phyloP scores from a whole-genome alignment of 2,329 filamentous ascomycete genomes.

The Myrmaecium sp. region DNA sequence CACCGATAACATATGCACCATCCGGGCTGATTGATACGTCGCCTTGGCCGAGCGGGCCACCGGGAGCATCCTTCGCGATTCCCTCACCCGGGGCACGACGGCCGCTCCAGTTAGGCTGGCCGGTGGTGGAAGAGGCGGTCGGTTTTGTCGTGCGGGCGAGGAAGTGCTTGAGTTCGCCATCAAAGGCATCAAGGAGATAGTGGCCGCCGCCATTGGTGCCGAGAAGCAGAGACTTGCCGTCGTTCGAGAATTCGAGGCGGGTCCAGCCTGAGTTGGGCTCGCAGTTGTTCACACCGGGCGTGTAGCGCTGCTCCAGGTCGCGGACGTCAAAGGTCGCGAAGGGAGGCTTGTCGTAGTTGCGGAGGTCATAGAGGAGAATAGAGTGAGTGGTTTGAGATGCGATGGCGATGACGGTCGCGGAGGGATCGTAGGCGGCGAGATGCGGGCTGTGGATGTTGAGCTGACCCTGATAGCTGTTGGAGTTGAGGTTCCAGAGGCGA shows the following conservation, averaged over 20 bases:
- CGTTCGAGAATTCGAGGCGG: conserved; percentile 87
- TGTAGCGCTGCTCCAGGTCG: conserved; percentile 40
- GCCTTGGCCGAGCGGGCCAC: conserved; percentile 34
- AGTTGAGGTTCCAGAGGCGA: conserved; percentile 74
- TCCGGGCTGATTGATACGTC: conserved; percentile 85
- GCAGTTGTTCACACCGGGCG: conserved; percentile 18
- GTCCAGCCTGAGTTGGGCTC: conserved; percentile 54
- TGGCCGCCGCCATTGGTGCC: conserved; percentile 74
- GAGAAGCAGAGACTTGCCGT: conserved; percentile 73
- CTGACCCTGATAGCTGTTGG: conserved; percentile 62
- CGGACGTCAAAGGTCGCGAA: conserved; percentile 73
- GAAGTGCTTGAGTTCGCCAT: conserved; percentile 62
- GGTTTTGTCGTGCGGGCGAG: conserved; percentile 32
- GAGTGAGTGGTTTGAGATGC: conserved; percentile 65
- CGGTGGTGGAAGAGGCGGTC: conserved; percentile 17
- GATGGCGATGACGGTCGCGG: conserved; percentile 79
- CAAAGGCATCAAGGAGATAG: conserved; percentile 85
- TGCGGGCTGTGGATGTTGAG: conserved; percentile 67
- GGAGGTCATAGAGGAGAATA: conserved; percentile 78
- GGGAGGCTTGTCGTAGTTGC: conserved; percentile 83
- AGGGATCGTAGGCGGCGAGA: conserved; percentile 80
- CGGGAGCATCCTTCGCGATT: conserved; percentile 36
- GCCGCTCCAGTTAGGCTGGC: too few relatives aligned
- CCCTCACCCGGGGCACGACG: conserved; percentile 26
- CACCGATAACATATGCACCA: conserved; percentile 73